phyloP scores from a whole-genome alignment of 140 eudicot genomes.

The Senecio squalidus region DNA sequence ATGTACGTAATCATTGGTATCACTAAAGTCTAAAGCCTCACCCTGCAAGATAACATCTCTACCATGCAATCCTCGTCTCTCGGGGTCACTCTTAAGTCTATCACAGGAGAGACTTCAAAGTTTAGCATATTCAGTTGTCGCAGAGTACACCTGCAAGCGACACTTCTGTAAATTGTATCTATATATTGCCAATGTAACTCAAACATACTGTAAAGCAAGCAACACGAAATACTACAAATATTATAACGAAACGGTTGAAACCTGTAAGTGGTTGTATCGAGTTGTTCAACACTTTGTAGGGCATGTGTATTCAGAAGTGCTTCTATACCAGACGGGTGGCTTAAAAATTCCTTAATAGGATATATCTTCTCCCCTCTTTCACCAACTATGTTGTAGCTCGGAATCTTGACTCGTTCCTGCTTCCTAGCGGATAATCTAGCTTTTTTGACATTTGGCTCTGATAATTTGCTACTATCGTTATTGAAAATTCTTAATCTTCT shows the following conservation, averaged over 20 bases:
- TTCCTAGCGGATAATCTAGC: constrained; percentile 66
- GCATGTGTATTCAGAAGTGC: constrained; percentile 66
- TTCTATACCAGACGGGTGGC: constrained; percentile 79
- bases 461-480: constrained; percentile 23
- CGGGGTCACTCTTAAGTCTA: constrained; percentile 72
- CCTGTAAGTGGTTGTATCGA: constrained; percentile 81
- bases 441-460: constrained; percentile 47
- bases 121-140: constrained; percentile 60
- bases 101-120: constrained; percentile 81
- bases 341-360: constrained; percentile 60
- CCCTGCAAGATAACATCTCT: constrained; percentile 94
- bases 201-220: neutral
- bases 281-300: constrained; percentile 49
- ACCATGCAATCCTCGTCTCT: constrained; percentile 68
- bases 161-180: no score
- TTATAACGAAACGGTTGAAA: constrained; percentile 18
- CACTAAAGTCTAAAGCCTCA: constrained; percentile 19
- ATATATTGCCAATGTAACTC: no score
- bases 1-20: neutral
- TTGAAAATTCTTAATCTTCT: constrained; percentile 34
- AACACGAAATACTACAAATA: neutral
- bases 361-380: constrained; percentile 24
- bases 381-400: constrained; percentile 26
- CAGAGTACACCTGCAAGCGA: constrained; percentile 67
- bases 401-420: constrained; percentile 64